Base-by-base conservation (phyloP, 805 yeast genomes). In the Cyberlindnera lachancei region DNA sequence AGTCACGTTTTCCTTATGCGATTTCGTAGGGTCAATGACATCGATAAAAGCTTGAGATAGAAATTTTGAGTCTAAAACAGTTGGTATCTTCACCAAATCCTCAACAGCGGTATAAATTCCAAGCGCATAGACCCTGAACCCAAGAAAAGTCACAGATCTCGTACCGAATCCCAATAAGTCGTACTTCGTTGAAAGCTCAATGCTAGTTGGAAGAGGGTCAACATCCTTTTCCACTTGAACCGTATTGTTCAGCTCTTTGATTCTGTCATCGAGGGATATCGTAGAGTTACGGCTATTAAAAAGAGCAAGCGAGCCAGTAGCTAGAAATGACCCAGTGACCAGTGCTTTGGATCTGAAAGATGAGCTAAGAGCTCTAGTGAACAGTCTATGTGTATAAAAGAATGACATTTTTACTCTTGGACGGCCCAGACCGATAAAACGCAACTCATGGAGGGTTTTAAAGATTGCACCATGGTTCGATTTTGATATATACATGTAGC, bases 71-170 rank as follows among this genome's bases (percentile, higher is more conserved):
- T 63, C 61, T 18, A 75, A 47, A 4, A 72, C 62, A 7, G 55
- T 41, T 4, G 64, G 50, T 5, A 71, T 52, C 30, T 62, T 41
- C 7, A 50, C 33, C 12, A 65, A 46, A 48, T 86, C 95, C 0
- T 70, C 66, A 6, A 64, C 53, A 6, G 86, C 79, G 25, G 84
- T 63, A 52, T 90, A 90, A 7, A 92, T 59, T 1, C 95, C 97
- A 23, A 84, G 64, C 0, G 85, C 94, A 52, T 90, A 90, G 2
- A 92, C 96, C 46, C 77, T 85, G 63, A 92, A 75, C 17, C 70
- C 67, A 25, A 88, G 46, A 49, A 92, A 83, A 1, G 96, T 83
- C 14, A 90, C 96, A 1, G 81, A 62, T 50, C 97, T 67, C 3
- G 77, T 72, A 1, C 98, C 97, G 35, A 73, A 68, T 0, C 95